These are phyloP conservation scores for Kitagawia praeruptora DNA, from an alignment of 129 eudicot genomes.

Conservation along the genomic window DNA sequence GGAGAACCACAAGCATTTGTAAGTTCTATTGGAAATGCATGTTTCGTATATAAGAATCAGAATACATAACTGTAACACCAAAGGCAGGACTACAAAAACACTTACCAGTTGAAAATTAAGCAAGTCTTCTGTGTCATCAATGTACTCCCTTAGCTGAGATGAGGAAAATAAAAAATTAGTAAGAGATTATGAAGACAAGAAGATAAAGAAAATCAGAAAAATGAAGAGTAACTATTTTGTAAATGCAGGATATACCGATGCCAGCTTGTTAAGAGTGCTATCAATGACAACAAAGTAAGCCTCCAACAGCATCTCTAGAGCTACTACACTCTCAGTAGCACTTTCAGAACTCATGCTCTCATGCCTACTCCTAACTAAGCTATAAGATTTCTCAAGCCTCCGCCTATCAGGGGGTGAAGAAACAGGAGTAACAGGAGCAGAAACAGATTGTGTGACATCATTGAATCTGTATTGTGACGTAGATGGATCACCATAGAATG, in stretches of 20 bases:
- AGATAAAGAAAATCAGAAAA: not conserved
- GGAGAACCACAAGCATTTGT: not conserved
- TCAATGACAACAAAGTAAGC: constrained; percentile 92
- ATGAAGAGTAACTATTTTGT: not conserved
- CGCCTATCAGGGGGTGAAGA: constrained; percentile 64
- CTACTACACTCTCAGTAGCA: constrained; percentile 50
- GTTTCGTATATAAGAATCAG: not conserved
- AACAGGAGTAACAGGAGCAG: constrained; percentile 95
- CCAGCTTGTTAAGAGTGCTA: constrained; percentile 81
- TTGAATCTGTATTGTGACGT: constrained; percentile 42
- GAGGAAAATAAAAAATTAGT: constrained; percentile 12
- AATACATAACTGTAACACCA: no score
- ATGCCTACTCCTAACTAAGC: constrained; percentile 75
- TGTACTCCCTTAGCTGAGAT: constrained; percentile 88
- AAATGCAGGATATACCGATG: constrained; percentile 46
- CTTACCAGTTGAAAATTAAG: constrained; percentile 93
- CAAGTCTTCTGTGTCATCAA: constrained; percentile 92
- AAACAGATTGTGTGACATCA: constrained; percentile 46
- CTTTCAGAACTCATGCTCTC: constrained; percentile 78
- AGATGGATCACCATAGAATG: constrained; percentile 62
- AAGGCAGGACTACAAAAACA: not conserved
- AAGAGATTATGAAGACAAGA: not conserved
- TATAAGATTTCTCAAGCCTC: constrained; percentile 61
- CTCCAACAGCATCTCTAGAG: constrained; percentile 87
- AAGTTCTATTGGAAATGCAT: not conserved